Evolutionary conservation across 1,284 basidiomycete species (phyloP), one percentile per base, ranked within the genome.

Genomic region (Ceratobasidium sp.): DNA sequence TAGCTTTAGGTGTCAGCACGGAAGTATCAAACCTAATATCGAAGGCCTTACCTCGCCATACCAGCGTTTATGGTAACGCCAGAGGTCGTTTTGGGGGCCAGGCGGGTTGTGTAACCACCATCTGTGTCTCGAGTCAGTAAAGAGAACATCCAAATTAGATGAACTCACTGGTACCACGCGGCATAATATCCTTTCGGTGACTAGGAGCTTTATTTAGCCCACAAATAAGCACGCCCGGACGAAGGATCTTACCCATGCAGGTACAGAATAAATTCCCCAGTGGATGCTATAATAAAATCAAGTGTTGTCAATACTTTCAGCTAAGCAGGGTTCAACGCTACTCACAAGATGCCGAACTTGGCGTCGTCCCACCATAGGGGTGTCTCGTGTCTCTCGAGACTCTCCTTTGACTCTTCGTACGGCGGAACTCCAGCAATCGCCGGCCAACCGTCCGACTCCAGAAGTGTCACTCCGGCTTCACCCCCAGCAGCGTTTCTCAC

Each of bases 311-410:
- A 18, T 10, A 35, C 30, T 20, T 23, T 30, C 44, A 7, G 35
- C n/a, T 60, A 38, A 23, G 18, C 16, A 54, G 55, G 27, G 74
- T 30, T 18, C 18, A 7, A 33, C 6, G 38, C 23, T 12, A 82
- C 88, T 81, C 77, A 89, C 88, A 90, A 90, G 54, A 90, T 90
- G 5, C 88, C 88, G 79, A 86, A 89, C 80, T 89, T 89, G 18
- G 86, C 88, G 66, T 86, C 83, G 77, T 84, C 86, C 85, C 85
- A 73, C 81, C 89, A 90, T 44, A 84, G 84, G 0, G 89, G 89
- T 0, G 88, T 84, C 79, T 90, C 88, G 74, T 89, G 88, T 23
- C 83, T 84, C 2, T 82, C 83, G 75, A 90, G 78, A 41, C 78
- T 81, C 48, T 71, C 46, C 27, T 86, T 82, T 33, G 81, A 81